Percentiles rank a stretch among this genome's conserved stretches.
Conservation (phyloP, 768 basidiomycete species). For the Leccinum fibrillosum region DNA sequence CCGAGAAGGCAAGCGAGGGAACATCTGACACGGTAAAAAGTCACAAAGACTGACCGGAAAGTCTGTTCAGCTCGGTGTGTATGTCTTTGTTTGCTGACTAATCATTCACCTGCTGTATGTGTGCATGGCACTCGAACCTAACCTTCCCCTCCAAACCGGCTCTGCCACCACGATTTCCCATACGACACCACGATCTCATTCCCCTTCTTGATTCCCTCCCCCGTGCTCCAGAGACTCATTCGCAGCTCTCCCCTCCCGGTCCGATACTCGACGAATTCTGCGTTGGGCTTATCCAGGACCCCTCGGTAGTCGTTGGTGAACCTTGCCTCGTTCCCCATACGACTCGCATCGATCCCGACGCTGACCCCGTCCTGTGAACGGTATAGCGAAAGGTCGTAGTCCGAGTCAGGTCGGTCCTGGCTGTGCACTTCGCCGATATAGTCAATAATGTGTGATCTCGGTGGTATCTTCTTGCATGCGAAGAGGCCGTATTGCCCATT, state of each 20-base stretch:
- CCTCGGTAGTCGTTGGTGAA: conserved; percentile 93
- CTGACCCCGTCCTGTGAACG: conserved; percentile 53
- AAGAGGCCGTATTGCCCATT: conserved; percentile 79
- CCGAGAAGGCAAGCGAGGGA: conserved; percentile 47
- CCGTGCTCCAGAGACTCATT: conserved; percentile 74
- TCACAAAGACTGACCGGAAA: background rate
- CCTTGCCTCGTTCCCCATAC: conserved; percentile 80
- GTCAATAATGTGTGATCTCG: conserved; percentile 67
- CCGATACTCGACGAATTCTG: conserved; percentile 59
- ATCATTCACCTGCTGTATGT: background rate
- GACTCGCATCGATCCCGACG: conserved; percentile 75
- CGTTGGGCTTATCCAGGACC: conserved; percentile 65
- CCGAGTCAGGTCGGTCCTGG: conserved; percentile 66
- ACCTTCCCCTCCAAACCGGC: conserved; percentile 10
- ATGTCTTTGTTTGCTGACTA: conserved; percentile 25
- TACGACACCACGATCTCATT: conserved; percentile 87
- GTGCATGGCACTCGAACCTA: background rate
- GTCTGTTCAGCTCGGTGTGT: conserved; percentile 1
- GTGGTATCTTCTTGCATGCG: conserved; percentile 65
- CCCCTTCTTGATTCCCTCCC: conserved; percentile 63
- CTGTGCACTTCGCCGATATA: conserved; percentile 86
- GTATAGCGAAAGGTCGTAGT: conserved; percentile 86
- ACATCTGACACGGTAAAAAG: conserved; percentile 36
- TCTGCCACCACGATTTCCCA: conserved; percentile 82
- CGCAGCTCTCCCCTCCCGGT: conserved; percentile 56